Evolutionary conservation across 192 early-diverging fungal species (phyloP).

Genomic region (Podila epicladia): DNA sequence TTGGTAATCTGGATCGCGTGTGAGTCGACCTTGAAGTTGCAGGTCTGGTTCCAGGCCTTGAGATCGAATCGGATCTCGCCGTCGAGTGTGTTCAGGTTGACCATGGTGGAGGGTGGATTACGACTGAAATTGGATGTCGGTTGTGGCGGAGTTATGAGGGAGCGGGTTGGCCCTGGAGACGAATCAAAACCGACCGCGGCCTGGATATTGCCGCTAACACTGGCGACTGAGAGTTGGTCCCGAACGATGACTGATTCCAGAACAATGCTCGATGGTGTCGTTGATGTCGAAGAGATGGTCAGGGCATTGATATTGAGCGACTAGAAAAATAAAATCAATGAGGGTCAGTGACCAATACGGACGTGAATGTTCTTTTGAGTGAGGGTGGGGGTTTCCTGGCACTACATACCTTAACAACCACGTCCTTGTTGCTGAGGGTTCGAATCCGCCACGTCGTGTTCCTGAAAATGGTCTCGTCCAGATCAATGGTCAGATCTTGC

Average conservation of each 20-base stretch:
- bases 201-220: constrained; percentile 35
- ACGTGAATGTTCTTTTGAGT: too few relatives aligned
- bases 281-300: constrained; percentile 29
- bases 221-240: constrained; percentile 32
- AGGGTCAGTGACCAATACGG: background rate
- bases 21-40: constrained; percentile 17
- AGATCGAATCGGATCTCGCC: constrained; percentile 29
- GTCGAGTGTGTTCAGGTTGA: constrained; percentile 34
- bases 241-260: constrained; percentile 25
- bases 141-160: background rate
- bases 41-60: constrained; percentile 36
- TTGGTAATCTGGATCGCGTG: constrained; percentile 25
- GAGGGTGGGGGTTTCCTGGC: background rate
- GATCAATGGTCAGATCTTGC: constrained; percentile 25
- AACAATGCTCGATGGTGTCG: constrained; percentile 7
- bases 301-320: constrained; percentile 37
- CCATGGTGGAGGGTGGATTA: background rate
- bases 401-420: constrained; percentile 24
- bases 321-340: background rate
- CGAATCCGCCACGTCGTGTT: constrained; percentile 29
- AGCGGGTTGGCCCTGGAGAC: background rate
- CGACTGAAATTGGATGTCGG: background rate
- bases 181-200: constrained; percentile 10
- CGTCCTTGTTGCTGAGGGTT: constrained; percentile 12
- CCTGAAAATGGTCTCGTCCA: constrained; percentile 15